Conservation (phyloP, 1,284 basidiomycete species). For the Calocybe gambosa region DNA sequence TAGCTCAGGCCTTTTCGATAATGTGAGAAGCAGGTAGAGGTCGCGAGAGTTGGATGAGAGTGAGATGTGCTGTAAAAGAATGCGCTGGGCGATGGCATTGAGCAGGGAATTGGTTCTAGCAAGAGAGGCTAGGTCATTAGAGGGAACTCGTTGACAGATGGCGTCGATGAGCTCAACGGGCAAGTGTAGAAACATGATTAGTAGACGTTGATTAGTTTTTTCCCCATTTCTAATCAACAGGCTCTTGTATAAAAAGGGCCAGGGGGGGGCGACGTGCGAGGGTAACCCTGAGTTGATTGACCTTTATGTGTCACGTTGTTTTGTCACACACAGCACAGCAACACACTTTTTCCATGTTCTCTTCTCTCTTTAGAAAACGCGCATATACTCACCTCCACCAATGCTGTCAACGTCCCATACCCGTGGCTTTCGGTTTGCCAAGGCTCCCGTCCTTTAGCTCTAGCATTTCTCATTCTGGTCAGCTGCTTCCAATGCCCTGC, state of each 20-base stretch:
- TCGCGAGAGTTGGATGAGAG: constrained; percentile 39
- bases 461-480: constrained; percentile 26
- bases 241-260: background rate
- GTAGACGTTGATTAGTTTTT: constrained; percentile 1
- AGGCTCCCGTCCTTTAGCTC: constrained; percentile 16
- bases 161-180: constrained; percentile 51
- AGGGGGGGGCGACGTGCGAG: background rate
- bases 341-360: constrained; percentile 12
- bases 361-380: constrained; percentile 7
- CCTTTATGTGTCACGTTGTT: no score
- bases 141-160: constrained; percentile 33
- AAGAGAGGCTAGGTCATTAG: constrained; percentile 37
- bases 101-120: constrained; percentile 38
- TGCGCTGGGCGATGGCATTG: constrained; percentile 44
- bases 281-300: no score
- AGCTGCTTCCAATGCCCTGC: constrained; percentile 17
- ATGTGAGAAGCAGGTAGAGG: constrained; percentile 43
- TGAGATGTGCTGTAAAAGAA: constrained; percentile 54
- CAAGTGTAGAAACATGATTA: constrained; percentile 31
- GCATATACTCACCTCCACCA: constrained; percentile 4
- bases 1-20: constrained; percentile 46
- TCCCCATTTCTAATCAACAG: no score
- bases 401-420: constrained; percentile 6
- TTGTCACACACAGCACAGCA: constrained; percentile 16
- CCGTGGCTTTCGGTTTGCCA: constrained; percentile 10